These are phyloP conservation scores for Atractiella rhizophila DNA, from an alignment of 768 basidiomycete genomes.

Conservation along the genomic window DNA sequence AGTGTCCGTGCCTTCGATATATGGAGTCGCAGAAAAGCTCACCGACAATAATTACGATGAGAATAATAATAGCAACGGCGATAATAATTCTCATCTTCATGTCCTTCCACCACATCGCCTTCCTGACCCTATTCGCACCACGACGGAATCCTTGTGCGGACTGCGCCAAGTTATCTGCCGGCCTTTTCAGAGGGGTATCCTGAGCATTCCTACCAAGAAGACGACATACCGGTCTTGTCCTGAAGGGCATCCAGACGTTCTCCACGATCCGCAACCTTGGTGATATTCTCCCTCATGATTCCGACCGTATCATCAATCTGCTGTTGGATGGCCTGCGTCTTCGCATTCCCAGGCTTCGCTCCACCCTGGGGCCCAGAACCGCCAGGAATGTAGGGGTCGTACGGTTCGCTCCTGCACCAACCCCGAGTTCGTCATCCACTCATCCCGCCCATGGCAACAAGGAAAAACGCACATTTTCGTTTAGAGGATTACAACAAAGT, in stretches of 20 bases:
- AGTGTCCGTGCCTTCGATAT: too few relatives aligned
- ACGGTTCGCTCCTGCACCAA: conserved; percentile 95
- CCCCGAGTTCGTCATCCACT: too few relatives aligned
- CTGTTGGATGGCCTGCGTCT: conserved; percentile 75
- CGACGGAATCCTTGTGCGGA: conserved; percentile 97
- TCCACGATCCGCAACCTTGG: conserved; percentile 79
- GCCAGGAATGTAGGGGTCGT: conserved; percentile 89
- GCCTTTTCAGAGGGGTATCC: background rate
- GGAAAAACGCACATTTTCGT: too few relatives aligned
- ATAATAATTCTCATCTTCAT: conserved; percentile 91
- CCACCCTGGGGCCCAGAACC: conserved; percentile 21
- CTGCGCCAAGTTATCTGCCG: conserved; percentile 71
- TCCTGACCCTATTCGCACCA: conserved; percentile 89
- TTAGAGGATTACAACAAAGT: too few relatives aligned
- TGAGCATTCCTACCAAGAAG: background rate
- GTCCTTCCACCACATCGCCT: conserved; percentile 35
- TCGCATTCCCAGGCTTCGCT: conserved; percentile 30
- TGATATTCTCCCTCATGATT: conserved; percentile 96
- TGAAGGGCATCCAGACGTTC: conserved; percentile 80
- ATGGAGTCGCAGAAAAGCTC: background rate
- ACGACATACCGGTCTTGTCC: conserved; percentile 76
- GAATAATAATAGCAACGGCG: conserved; percentile 59
- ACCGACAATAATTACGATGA: conserved; percentile 79
- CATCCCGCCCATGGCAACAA: too few relatives aligned
- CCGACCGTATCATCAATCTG: conserved; percentile 93